These are phyloP conservation scores for Picea sitchensis DNA, from an alignment of 75 land plant genomes.

Conservation along the genomic window DNA sequence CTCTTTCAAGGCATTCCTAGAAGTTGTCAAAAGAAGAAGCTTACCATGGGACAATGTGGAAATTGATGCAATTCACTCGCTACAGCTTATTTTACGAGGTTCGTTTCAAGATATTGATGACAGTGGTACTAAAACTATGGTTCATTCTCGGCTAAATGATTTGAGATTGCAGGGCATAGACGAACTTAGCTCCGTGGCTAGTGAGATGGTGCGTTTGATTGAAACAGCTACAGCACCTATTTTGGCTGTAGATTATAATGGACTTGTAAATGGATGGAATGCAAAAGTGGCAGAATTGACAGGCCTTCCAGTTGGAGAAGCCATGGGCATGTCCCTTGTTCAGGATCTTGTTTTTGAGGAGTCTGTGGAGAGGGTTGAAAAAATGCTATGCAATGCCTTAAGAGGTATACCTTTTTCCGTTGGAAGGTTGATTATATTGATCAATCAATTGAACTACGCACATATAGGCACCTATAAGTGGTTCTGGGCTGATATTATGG, in stretches of 20 bases:
- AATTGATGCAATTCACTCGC: slow-evolving; percentile 98
- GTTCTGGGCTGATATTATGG: background rate
- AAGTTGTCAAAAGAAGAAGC: slow-evolving; percentile 93
- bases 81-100: slow-evolving; percentile 94
- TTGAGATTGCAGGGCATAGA: slow-evolving; percentile 83
- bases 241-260: slow-evolving; percentile 86
- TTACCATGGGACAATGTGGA: slow-evolving; percentile 98
- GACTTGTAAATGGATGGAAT: slow-evolving; percentile 97
- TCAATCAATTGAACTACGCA: background rate
- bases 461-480: background rate
- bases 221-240: slow-evolving; percentile 99
- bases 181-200: slow-evolving; percentile 97
- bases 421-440: background rate
- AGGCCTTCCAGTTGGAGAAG: slow-evolving; percentile 81
- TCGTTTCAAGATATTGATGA: slow-evolving; percentile 69
- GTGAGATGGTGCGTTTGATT: slow-evolving; percentile 96
- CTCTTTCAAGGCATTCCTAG: slow-evolving; percentile 93
- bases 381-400: slow-evolving; percentile 73
- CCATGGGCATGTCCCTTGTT: slow-evolving; percentile 90
- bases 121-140: slow-evolving; percentile 70
- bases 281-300: slow-evolving; percentile 93
- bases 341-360: slow-evolving; percentile 79
- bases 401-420: slow-evolving; percentile 50
- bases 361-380: slow-evolving; percentile 59
- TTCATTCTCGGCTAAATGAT: slow-evolving; percentile 59